These are phyloP conservation scores for Cyberlindnera subsufficiens DNA, from an alignment of 805 yeast genomes.

Conservation along the genomic window DNA sequence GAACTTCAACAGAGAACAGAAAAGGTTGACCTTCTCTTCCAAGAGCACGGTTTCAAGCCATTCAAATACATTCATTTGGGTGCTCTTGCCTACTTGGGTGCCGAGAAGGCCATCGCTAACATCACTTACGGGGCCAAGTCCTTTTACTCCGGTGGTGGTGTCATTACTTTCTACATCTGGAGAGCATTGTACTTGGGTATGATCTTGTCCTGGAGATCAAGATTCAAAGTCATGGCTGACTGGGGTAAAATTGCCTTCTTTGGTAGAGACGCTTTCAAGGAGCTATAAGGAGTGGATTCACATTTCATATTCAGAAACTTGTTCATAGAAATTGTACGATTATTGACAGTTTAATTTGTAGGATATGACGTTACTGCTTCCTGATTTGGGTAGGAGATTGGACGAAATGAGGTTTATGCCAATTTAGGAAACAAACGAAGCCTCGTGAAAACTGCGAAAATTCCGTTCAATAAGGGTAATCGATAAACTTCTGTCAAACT, in stretches of 20 bases:
- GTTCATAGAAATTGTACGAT: no score
- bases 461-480: no score
- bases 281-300: constrained; percentile 35
- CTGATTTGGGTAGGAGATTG: no score
- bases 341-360: no score
- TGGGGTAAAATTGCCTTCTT: constrained; percentile 85
- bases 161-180: constrained; percentile 88
- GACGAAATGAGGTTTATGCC: no score
- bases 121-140: constrained; percentile 75
- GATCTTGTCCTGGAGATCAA: constrained; percentile 84
- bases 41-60: constrained; percentile 48
- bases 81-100: constrained; percentile 87
- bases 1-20: constrained; percentile 28
- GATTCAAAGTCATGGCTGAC: constrained; percentile 77
- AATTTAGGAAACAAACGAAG: no score
- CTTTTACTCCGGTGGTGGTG: constrained; percentile 81
- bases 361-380: no score
- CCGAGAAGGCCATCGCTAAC: constrained; percentile 92
- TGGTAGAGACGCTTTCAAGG: constrained; percentile 92
- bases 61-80: constrained; percentile 87
- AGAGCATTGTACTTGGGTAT: constrained; percentile 84
- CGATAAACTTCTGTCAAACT: no score
- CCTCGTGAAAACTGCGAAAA: no score
- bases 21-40: constrained; percentile 34
- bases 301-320: not conserved